These are phyloP conservation scores for Metschnikowia similis DNA, from an alignment of 805 yeast genomes.

Conservation along the genomic window DNA sequence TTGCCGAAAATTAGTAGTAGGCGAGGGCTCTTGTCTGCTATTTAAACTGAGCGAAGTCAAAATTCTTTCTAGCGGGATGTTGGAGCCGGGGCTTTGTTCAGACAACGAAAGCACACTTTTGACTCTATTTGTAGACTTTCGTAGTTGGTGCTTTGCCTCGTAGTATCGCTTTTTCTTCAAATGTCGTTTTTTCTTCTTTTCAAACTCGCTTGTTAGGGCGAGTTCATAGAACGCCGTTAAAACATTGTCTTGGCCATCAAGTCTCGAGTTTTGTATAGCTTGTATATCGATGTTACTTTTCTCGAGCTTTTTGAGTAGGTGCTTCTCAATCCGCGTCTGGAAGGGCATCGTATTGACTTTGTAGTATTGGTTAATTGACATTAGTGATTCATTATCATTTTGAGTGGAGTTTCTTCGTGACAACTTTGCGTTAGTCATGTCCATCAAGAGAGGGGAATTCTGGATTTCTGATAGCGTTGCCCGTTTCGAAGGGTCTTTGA, in stretches of 20 bases:
- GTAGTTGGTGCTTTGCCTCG: conserved; percentile 30
- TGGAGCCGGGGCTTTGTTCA: conserved; percentile 22
- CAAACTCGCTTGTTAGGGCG: conserved; percentile 49
- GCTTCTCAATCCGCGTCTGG: conserved; percentile 57
- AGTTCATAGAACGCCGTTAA: conserved; percentile 74
- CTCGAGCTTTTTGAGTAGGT: conserved; percentile 54
- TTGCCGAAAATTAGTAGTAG: neutral
- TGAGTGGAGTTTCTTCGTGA: conserved; percentile 14
- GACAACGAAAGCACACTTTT: conserved; percentile 33
- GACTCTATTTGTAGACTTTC: conserved; percentile 30
- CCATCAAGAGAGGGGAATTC: conserved; percentile 33
- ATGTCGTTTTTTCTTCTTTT: conserved; percentile 30
- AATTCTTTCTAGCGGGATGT: conserved; percentile 37
- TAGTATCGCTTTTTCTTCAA: conserved; percentile 28
- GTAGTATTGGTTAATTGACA: conserved; percentile 38
- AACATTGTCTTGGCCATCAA: conserved; percentile 60
- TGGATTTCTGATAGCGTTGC: conserved; percentile 44
- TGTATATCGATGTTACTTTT: conserved; percentile 63
- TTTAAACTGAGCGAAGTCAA: conserved; percentile 33
- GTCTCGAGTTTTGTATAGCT: conserved; percentile 53
- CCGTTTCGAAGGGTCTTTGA: conserved; percentile 62
- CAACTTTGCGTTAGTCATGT: conserved; percentile 22
- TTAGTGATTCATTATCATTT: conserved; percentile 29
- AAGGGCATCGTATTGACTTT: conserved; percentile 39
- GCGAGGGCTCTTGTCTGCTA: conserved; percentile 14